Evolutionary conservation across 345 rosid species (phyloP).

Genomic region (Linum lewisii): DNA sequence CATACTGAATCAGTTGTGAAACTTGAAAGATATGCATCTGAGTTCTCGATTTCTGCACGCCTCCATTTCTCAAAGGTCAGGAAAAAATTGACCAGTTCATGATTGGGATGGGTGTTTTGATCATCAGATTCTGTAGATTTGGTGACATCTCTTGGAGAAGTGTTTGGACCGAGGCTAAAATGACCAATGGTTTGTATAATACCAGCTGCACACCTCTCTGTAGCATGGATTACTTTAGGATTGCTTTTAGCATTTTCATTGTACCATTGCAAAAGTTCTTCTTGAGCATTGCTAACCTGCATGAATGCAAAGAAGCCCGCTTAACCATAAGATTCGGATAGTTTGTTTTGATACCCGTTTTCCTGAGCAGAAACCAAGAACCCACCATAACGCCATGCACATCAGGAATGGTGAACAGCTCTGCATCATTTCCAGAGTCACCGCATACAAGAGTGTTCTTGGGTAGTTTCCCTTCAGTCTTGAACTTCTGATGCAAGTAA

Average conservation of each 20-base stretch:
- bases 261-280: constrained; percentile 90
- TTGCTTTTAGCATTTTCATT: constrained; percentile 75
- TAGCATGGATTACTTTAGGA: constrained; percentile 72
- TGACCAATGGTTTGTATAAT: constrained; percentile 87
- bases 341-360: no score
- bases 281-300: constrained; percentile 97
- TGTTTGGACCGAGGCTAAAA: constrained; percentile 77
- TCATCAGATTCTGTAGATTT: constrained; percentile 29
- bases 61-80: constrained; percentile 86
- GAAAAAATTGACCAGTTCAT: constrained; percentile 60
- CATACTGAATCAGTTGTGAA: constrained; percentile 68
- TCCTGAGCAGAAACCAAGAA: not conserved
- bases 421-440: constrained; percentile 99
- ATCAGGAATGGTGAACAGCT: constrained; percentile 80
- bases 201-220: constrained; percentile 87
- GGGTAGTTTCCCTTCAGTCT: constrained; percentile 61
- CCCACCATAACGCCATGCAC: constrained; percentile 92
- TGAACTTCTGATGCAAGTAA: constrained; percentile 66
- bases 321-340: no score
- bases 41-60: constrained; percentile 77
- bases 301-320: not conserved
- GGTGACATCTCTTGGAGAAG: constrained; percentile 72
- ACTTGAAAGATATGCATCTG: constrained; percentile 47
- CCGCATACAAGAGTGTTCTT: constrained; percentile 88
- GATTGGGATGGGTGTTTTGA: constrained; percentile 36